Base-by-base conservation (phyloP, 768 basidiomycete species). In the Boletales sp. region DNA sequence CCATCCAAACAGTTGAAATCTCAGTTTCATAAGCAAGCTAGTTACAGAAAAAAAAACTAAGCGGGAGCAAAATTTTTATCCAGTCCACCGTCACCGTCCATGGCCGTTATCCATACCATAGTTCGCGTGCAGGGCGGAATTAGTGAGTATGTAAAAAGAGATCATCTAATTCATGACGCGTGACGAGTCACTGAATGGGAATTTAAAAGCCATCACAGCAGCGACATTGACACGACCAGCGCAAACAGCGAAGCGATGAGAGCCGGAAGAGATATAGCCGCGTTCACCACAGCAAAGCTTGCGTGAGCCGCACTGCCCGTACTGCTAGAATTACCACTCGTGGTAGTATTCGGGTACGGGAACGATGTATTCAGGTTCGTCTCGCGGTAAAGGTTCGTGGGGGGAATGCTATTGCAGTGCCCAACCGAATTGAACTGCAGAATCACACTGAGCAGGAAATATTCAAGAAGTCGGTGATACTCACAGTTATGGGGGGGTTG, bases 301-400 rank as follows among this genome's bases (percentile, higher is more conserved):
- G 38, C 40, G 32, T 40, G 38, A 13, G 56, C 42, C 34, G 44
- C 2, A 11, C 56, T n/a, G 38, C 36, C 12, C 2, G 38, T 17
- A 14, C 48, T 10, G 49, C 38, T 14, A 34, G 61, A 45, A 6
- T 41, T 51, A 8, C 51, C 54, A 15, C 34, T 41, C 15, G 31
- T 8, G 2, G 66, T 67, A 44, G 70, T 66, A 51, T 78, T 74
- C 40, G 66, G 41, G 52, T 72, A 78, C 17, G 83, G 84, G 79
- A 87, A 88, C 0, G 83, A 72, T 18, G 58, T 61, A 68, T 94
- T 94, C 51, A 73, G 72, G 57, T 82, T 90, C 25, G 85, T 89
- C 73, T 97, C 94, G 41, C 84, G 73, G 72, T 96, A 98, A 37
- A 94, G 72, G 64, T 95, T 80, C 31, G 72, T 69, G 18, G 77